Percentiles rank a stretch among this genome's conserved stretches.
These are phyloP conservation scores for Vaccinium darrowii DNA, from an alignment of 148 eudicot species.

Conservation along the genomic window DNA sequence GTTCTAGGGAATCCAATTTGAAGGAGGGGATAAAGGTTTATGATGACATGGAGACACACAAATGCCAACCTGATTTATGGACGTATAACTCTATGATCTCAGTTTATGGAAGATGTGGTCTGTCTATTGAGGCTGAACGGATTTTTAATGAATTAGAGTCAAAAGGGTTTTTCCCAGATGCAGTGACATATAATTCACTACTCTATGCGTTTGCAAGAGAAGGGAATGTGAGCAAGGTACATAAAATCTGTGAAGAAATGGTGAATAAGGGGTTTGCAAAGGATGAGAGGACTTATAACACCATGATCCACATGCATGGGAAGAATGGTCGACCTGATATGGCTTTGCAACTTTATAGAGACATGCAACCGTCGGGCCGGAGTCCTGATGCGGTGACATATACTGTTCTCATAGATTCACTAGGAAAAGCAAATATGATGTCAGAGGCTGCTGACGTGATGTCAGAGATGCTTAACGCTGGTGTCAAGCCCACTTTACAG, in stretches of 20 bases:
- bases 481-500: slow-evolving; percentile 76
- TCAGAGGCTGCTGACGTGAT: slow-evolving; percentile 79
- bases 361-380: slow-evolving; percentile 72
- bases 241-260: slow-evolving; percentile 70
- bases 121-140: slow-evolving; percentile 64
- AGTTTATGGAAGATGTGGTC: slow-evolving; percentile 86
- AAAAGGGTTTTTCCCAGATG: slow-evolving; percentile 88
- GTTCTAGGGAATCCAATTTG: slow-evolving; percentile 84
- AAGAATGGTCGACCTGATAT: slow-evolving; percentile 67
- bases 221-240: slow-evolving; percentile 72
- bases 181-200: slow-evolving; percentile 91
- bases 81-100: slow-evolving; percentile 97
- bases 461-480: slow-evolving; percentile 83
- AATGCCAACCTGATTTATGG: slow-evolving; percentile 98
- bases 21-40: slow-evolving; percentile 82
- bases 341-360: slow-evolving; percentile 63
- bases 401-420: slow-evolving; percentile 81
- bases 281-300: slow-evolving; percentile 96
- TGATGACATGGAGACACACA: slow-evolving; percentile 69
- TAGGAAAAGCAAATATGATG: slow-evolving; percentile 84
- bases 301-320: slow-evolving; percentile 93
- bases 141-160: slow-evolving; percentile 61
- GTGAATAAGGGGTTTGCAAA: slow-evolving; percentile 72
- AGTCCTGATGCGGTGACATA: slow-evolving; percentile 92
- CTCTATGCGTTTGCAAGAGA: slow-evolving; percentile 89